A percentile compares a stretch with the other conserved stretches of the same genome.
phyloP scores from a whole-genome alignment of 345 rosid species.

The Diplotaxis tenuifolia region DNA sequence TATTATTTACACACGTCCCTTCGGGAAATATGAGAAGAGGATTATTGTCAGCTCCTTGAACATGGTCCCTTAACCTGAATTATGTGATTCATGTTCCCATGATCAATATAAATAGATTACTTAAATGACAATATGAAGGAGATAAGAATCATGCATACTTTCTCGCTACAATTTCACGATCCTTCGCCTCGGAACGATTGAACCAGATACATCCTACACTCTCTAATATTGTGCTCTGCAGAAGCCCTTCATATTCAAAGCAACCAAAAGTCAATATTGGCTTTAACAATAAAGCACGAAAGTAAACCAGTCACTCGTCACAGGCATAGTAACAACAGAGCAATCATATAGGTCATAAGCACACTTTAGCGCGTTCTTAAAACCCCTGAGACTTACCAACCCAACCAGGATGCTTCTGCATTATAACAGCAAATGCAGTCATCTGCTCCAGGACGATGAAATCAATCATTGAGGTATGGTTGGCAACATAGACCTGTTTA shows the following conservation, averaged over 20 bases:
- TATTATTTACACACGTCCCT: slow-evolving; percentile 95
- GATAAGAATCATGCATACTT: slow-evolving; percentile 54
- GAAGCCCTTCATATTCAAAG: slow-evolving; percentile 55
- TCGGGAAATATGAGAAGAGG: slow-evolving; percentile 99
- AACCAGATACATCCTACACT: slow-evolving; percentile 98
- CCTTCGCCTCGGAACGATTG: slow-evolving; percentile 89
- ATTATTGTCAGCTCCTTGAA: slow-evolving; percentile 80
- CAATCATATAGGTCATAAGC: slow-evolving; percentile 3
- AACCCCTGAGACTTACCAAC: slow-evolving; percentile 67
- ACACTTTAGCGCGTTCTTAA: neutral
- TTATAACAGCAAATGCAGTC: slow-evolving; percentile 97
- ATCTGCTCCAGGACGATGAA: slow-evolving; percentile 92
- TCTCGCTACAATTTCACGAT: slow-evolving; percentile 92
- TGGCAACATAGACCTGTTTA: slow-evolving; percentile 89
- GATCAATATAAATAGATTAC: slow-evolving; percentile 14
- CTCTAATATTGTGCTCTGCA: slow-evolving; percentile 97
- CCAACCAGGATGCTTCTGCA: slow-evolving; percentile 99
- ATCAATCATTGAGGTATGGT: slow-evolving; percentile 99
- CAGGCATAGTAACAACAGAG: neutral
- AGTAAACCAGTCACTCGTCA: slow-evolving; percentile 7
- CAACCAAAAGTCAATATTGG: slow-evolving; percentile 26
- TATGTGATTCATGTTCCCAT: slow-evolving; percentile 18
- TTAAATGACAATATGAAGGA: neutral
- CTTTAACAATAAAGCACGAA: slow-evolving; percentile 7
- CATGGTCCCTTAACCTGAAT: slow-evolving; percentile 90